Base-by-base conservation (phyloP, 176 grass and related monocot species). In the Secale cereale region DNA sequence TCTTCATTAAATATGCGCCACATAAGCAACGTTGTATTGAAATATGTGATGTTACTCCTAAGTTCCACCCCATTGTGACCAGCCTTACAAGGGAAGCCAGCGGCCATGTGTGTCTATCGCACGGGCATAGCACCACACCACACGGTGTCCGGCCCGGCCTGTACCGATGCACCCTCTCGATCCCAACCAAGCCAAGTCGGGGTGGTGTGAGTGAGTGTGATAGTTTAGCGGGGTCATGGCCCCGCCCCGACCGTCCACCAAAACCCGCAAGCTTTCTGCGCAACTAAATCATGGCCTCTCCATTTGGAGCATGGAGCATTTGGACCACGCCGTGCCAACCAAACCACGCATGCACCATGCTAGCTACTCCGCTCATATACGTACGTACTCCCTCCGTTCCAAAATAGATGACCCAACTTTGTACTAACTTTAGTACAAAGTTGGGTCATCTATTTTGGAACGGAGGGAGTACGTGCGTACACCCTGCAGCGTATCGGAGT, bases 201-300 rank as follows among this genome's bases (percentile, higher is more conserved):
- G 39, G 45, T 45, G 41, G 41, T 13, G 41, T 45, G 41, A 39
- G 37, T 39, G 37, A 39, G 37, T 3, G 37, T 6, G 80, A 48
- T 61, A 46, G 81, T 89, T 74, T 83, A 82, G 72, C 52, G 48
- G 33, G 35, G 46, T 76, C 63, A 46, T 81, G 78, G 54, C 75
- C 15, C n/a, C n/a, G n/a, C n/a, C n/a, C 81, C 65, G 11, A 48
- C 17, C 16, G 37, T 33, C 56, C 74, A 78, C 83, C 65, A 31
- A 86, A 63, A 59, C 52, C 65, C 59, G 25, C 57, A 59, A 65
- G 36, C 88, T 90, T 90, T 79, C 57, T 8, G 79, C 59, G 43
- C 32, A 65, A 35, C 79, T 7, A 57, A 86, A 83, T 90, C 84
- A 86, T 83, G 84, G 73, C 74, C 74, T 43, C 57, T 41, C 74